Conservation (phyloP, 768 basidiomycete species). For the Termitomyces titanicus region DNA sequence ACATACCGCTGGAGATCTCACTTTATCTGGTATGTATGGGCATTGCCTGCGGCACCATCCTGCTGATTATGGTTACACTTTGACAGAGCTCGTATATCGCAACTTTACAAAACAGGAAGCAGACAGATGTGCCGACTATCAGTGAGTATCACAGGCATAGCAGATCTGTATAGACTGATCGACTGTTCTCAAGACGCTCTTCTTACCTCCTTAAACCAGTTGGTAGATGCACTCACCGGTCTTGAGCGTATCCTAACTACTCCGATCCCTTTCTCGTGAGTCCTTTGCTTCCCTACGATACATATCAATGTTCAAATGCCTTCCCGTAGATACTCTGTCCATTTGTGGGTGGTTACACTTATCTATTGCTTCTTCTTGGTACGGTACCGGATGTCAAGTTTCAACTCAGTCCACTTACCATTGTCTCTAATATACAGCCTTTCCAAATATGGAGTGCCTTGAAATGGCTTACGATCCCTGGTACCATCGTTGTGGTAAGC, state of each 20-base stretch:
- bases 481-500: slow-evolving; percentile 46
- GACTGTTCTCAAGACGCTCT: slow-evolving; percentile 36
- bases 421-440: slow-evolving; percentile 37
- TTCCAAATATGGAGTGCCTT: slow-evolving; percentile 58
- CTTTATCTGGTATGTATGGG: slow-evolving; percentile 52
- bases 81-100: slow-evolving; percentile 67
- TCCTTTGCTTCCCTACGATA: background rate
- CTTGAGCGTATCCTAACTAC: slow-evolving; percentile 73
- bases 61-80: background rate
- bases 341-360: slow-evolving; percentile 63
- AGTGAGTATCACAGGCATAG: slow-evolving; percentile 35
- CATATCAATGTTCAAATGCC: background rate
- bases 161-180: background rate
- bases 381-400: slow-evolving; percentile 13
- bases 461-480: slow-evolving; percentile 63
- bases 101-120: slow-evolving; percentile 52
- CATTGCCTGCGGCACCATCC: background rate
- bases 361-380: slow-evolving; percentile 63
- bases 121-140: slow-evolving; percentile 54
- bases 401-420: background rate
- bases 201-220: slow-evolving; percentile 43
- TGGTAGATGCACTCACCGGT: slow-evolving; percentile 65
- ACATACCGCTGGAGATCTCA: slow-evolving; percentile 66
- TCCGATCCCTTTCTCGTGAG: slow-evolving; percentile 73
- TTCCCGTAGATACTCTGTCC: slow-evolving; percentile 53